A percentile compares a stretch with the other conserved stretches of the same genome.
These are phyloP conservation scores for Perilla frutescens DNA, from an alignment of 257 asterid species.

Conservation along the genomic window DNA sequence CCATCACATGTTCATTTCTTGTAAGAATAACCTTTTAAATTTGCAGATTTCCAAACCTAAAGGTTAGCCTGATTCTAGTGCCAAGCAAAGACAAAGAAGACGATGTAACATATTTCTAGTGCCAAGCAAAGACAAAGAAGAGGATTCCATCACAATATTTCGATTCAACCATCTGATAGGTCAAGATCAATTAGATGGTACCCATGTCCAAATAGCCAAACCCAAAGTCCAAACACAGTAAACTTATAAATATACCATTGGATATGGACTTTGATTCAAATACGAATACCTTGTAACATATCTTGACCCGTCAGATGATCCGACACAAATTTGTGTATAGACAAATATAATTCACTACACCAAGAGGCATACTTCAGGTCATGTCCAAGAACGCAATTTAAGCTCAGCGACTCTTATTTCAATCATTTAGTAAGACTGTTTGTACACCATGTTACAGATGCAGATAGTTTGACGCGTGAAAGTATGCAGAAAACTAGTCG, in stretches of 20 bases:
- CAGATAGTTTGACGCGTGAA: neutral
- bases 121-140: neutral
- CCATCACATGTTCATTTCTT: slow-evolving; percentile 41
- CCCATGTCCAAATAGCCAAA: no score
- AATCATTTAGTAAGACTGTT: neutral
- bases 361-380: no score
- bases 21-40: neutral
- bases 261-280: no score
- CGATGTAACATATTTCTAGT: neutral
- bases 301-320: no score
- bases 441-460: neutral
- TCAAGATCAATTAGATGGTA: no score
- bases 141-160: neutral
- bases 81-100: neutral
- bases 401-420: slow-evolving; percentile 25
- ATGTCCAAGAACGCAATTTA: neutral
- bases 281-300: no score
- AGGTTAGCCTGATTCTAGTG: no score
- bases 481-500: neutral
- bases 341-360: no score
- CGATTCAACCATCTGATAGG: neutral
- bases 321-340: no score
- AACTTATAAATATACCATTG: no score
- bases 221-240: no score
- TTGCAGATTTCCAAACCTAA: slow-evolving; percentile 2